Evolutionary conservation across 2,329 filamentous ascomycete genomes (phyloP), one percentile per base, ranked within the genome.

Genomic region (Hymenoscyphus infarciens): DNA sequence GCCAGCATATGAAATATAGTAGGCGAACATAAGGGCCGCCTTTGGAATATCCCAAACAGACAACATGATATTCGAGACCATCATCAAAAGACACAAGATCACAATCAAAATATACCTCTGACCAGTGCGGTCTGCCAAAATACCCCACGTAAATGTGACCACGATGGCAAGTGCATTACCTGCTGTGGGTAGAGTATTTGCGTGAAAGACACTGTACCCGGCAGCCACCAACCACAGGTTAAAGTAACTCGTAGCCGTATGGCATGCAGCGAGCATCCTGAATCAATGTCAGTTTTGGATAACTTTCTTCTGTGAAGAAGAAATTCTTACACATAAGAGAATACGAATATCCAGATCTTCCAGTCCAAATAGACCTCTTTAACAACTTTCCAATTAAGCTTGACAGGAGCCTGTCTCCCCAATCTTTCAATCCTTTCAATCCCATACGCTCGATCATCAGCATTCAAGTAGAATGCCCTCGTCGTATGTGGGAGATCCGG

Each of bases 281-380:
- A 27, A 27, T 13, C 11, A 3, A 11, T 38, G 56, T 57, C 5
- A 57, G 56, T 13, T 11, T 25, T 3, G 1, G 22, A 11, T 57
- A 5, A 25, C 5, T 7, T 8, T 8, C 5, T 1, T n/a, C 5
- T 6, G 56, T 39, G 13, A 38, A 19, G 33, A 19, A 29, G 29
- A 56, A 54, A 11, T 54, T 15, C 16, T 8, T 25, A 55, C 60
- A 62, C 38, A 83, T 82, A 86, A 0, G 22, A n/a, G 15, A 52
- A 42, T 5, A 88, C 27, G 80, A 5, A 83, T 68, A 3, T 83
- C 80, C 66, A 89, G 87, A 83, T 87, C 69, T 86, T 81, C 81
- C 82, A 86, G 0, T 83, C 85, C 0, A 76, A 75, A 11, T 88
- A 77, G 16, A 86, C 80, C 56, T 79, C 79, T 64, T 79, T 82